Evolutionary conservation across 208 protist genomes (phyloP).

Genomic region (Blastocrithidia nonstop): DNA sequence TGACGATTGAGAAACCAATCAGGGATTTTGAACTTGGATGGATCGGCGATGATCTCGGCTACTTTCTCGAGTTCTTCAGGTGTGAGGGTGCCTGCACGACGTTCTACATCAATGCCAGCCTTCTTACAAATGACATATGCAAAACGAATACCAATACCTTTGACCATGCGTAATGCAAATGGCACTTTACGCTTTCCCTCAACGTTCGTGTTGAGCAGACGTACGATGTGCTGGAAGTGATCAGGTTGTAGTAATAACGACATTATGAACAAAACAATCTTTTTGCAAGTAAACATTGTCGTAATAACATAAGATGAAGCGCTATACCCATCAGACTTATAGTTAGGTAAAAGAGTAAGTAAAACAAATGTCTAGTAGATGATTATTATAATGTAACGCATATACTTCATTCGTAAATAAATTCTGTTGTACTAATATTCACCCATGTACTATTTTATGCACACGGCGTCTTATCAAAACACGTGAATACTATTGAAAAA

Average conservation of each 20-base stretch:
- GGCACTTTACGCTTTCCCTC: conserved; percentile 96
- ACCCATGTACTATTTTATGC: too few species aligned
- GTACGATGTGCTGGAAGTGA: conserved; percentile 99
- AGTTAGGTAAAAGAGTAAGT: too few species aligned
- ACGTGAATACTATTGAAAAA: too few species aligned
- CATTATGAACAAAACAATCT: conserved; percentile 10
- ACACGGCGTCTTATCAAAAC: too few species aligned
- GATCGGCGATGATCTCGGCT: conserved; percentile 95
- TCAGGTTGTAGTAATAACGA: conserved; percentile 45
- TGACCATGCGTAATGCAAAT: conserved; percentile 97
- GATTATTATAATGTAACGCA: too few species aligned
- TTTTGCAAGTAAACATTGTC: too few species aligned
- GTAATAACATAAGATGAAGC: too few species aligned
- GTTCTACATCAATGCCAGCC: conserved; percentile 95
- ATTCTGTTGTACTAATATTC: too few species aligned
- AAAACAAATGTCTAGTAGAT: too few species aligned
- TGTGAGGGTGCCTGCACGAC: conserved; percentile 86
- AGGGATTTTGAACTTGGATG: conserved; percentile 98
- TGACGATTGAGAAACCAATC: conserved; percentile 99
- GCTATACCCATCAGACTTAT: too few species aligned
- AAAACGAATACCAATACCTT: conserved; percentile 99
- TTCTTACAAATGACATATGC: conserved; percentile 98
- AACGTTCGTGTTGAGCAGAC: conserved; percentile 99
- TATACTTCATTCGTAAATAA: too few species aligned
- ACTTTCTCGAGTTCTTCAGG: conserved; percentile 95